Conservation (phyloP, 768 basidiomycete species). For the Dioszegia crocea region DNA sequence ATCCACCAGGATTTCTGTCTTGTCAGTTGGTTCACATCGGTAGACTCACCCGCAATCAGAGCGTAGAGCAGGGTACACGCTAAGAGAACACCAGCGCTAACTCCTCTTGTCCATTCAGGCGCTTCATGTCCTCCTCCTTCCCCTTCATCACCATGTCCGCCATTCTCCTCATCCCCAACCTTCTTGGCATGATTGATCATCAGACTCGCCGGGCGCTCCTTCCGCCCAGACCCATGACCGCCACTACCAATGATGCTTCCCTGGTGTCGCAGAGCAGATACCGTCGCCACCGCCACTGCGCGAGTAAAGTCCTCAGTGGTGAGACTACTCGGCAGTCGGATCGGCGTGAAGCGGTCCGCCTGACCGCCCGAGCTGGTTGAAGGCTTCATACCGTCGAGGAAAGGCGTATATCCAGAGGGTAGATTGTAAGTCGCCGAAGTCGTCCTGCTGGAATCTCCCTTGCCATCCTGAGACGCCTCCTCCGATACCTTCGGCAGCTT, state of each 20-base stretch:
- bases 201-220: slow-evolving; percentile 2
- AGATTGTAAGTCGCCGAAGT: slow-evolving; percentile 3
- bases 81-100: slow-evolving; percentile 83
- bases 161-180: slow-evolving; percentile 39
- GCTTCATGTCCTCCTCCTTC: slow-evolving; percentile 84
- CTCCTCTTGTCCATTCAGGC: slow-evolving; percentile 88
- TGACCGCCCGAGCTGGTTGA: slow-evolving; percentile 25
- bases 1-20: slow-evolving; percentile 80
- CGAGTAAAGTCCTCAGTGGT: slow-evolving; percentile 85
- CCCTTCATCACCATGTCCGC: slow-evolving; percentile 1
- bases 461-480: background rate
- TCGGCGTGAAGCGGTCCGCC: slow-evolving; percentile 32
- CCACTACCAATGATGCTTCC: slow-evolving; percentile 51
- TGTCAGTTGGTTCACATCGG: background rate
- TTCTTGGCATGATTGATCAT: slow-evolving; percentile 3
- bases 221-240: slow-evolving; percentile 16
- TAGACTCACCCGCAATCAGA: slow-evolving; percentile 77
- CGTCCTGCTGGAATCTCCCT: background rate
- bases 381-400: slow-evolving; percentile 20
- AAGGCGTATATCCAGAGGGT: slow-evolving; percentile 40
- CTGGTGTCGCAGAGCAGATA: slow-evolving; percentile 73
- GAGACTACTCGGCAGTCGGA: slow-evolving; percentile 61
- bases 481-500: slow-evolving; percentile 5
- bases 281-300: slow-evolving; percentile 90
- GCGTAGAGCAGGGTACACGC: slow-evolving; percentile 90